Conservation (phyloP, 2,329 filamentous ascomycete genomes). For the Scopulariopsis brevicaulis region DNA sequence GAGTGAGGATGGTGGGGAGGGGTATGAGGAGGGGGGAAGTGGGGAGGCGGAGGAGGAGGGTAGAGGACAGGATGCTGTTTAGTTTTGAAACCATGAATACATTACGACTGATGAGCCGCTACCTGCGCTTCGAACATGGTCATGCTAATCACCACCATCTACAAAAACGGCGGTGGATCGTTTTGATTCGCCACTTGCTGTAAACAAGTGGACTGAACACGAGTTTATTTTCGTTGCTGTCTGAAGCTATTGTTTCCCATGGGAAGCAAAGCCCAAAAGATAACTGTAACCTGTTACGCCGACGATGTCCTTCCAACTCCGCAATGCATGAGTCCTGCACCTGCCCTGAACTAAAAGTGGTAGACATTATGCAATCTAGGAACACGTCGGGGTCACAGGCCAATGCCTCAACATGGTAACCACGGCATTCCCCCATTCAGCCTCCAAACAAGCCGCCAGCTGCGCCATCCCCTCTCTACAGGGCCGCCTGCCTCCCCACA, state of each 20-base stretch:
- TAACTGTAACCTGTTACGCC: too few relatives aligned
- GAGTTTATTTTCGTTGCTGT: too few relatives aligned
- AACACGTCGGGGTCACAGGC: slow-evolving; percentile 47
- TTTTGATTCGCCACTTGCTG: too few relatives aligned
- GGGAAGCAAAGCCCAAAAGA: too few relatives aligned
- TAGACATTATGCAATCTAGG: slow-evolving; percentile 13
- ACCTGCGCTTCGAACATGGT: neutral
- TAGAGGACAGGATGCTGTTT: neutral
- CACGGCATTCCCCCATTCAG: slow-evolving; percentile 57
- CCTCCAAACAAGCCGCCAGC: slow-evolving; percentile 50
- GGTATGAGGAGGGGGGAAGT: neutral
- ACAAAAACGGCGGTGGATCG: too few relatives aligned
- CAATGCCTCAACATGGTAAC: slow-evolving; percentile 59
- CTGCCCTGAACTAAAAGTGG: too few relatives aligned
- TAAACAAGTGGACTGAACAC: too few relatives aligned
- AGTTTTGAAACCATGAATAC: neutral
- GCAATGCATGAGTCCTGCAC: too few relatives aligned
- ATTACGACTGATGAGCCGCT: neutral
- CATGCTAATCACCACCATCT: too few relatives aligned
- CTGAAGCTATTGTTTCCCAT: too few relatives aligned
- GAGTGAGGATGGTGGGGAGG: slow-evolving; percentile 34
- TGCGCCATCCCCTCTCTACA: slow-evolving; percentile 42
- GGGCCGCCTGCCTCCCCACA: slow-evolving; percentile 56
- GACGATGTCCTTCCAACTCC: too few relatives aligned
- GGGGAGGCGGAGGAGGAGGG: neutral